Evolutionary conservation across 2,329 filamentous ascomycete species (phyloP).

Genomic region (Cytospora piceicola): DNA sequence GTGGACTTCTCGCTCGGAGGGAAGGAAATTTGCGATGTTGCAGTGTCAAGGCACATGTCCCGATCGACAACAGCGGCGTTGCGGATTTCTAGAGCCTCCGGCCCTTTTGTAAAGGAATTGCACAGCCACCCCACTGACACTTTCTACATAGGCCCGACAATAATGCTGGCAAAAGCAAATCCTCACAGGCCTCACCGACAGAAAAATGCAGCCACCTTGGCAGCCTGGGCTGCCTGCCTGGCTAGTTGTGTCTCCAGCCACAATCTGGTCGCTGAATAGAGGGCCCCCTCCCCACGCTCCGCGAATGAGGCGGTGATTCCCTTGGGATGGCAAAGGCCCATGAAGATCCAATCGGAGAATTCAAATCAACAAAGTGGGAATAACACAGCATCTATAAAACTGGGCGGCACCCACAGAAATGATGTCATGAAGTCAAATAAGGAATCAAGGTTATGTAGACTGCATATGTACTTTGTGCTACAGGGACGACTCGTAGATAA

Average conservation of each 20-base stretch:
- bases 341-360: background rate
- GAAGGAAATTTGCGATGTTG: no score
- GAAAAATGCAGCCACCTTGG: background rate
- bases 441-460: background rate
- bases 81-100: no score
- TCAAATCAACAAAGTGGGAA: background rate
- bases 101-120: no score
- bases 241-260: background rate
- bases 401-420: background rate
- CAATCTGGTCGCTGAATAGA: background rate
- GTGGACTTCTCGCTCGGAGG: no score
- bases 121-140: no score
- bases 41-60: no score
- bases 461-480: background rate
- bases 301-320: background rate
- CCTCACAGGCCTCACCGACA: background rate
- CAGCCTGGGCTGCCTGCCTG: no score
- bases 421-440: background rate
- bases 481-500: background rate
- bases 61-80: no score
- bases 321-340: background rate
- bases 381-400: background rate
- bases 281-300: background rate
- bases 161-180: no score
- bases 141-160: no score